Conservation (phyloP, 2,329 filamentous ascomycete genomes). For the Paraconiothyrium brasiliense region DNA sequence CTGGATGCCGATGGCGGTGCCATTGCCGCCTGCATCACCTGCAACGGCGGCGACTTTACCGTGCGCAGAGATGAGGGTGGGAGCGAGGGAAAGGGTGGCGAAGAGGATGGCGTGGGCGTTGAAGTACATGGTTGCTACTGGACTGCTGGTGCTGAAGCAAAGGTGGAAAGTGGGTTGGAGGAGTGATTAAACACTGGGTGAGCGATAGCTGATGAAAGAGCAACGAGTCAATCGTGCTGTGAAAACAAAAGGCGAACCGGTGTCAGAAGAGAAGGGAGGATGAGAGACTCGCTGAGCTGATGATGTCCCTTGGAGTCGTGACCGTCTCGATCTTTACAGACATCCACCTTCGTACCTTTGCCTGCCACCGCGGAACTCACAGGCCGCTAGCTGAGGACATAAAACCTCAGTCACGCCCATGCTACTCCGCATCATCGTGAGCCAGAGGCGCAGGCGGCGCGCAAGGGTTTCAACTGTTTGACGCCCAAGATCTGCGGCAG, state of each 20-base stretch:
- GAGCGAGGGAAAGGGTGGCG: conserved; percentile 1
- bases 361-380: neutral
- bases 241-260: conserved; percentile 1
- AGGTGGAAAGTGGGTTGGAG: neutral
- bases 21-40: conserved; percentile 45
- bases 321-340: conserved; percentile 7
- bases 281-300: conserved; percentile 17
- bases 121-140: conserved; percentile 2
- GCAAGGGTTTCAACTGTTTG: conserved; percentile 15
- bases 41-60: neutral
- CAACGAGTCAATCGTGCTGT: conserved; percentile 9
- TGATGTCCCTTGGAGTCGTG: neutral
- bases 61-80: neutral
- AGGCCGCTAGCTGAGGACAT: neutral
- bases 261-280: conserved; percentile 7
- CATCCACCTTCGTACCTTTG: neutral
- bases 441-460: neutral
- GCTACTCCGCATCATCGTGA: neutral
- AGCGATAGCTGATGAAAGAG: neutral
- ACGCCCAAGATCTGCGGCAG: conserved; percentile 18
- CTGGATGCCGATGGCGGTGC: conserved; percentile 55
- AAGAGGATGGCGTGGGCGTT: conserved; percentile 6
- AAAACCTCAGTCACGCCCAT: neutral
- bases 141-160: neutral
- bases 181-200: conserved; percentile 2